Percentiles rank a stretch among this genome's conserved stretches.
phyloP scores from a whole-genome alignment of 768 basidiomycete genomes.

The Psilocybe cyanescens region DNA sequence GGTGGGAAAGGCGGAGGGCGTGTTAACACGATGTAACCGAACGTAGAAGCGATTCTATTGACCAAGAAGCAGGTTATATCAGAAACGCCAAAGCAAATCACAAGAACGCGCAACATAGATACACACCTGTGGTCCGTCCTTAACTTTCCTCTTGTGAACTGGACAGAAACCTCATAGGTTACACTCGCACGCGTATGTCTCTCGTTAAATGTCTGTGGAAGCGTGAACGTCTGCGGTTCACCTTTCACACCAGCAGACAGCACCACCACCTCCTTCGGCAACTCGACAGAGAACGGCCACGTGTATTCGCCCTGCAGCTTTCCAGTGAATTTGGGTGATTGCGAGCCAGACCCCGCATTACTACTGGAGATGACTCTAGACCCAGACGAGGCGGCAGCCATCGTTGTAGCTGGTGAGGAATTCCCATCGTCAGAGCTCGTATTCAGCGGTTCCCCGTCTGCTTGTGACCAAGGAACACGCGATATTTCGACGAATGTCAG shows the following conservation, averaged over 20 bases:
- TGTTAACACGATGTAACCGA: conserved; percentile 35
- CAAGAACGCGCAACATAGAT: not conserved
- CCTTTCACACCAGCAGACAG: conserved; percentile 16
- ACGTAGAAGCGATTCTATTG: conserved; percentile 29
- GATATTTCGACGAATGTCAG: conserved; percentile 37
- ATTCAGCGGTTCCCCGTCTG: conserved; percentile 28
- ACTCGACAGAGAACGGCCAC: conserved; percentile 40
- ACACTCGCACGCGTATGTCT: conserved; percentile 37
- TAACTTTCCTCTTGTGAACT: conserved; percentile 30
- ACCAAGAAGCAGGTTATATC: not conserved
- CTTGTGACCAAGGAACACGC: conserved; percentile 36
- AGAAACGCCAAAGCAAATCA: not conserved
- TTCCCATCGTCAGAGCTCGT: conserved; percentile 4
- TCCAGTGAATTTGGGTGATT: conserved; percentile 16
- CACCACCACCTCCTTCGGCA: conserved; percentile 40
- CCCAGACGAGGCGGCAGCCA: not conserved
- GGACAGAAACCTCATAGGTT: conserved; percentile 37
- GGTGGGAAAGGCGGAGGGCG: conserved; percentile 33
- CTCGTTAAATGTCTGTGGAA: conserved; percentile 42
- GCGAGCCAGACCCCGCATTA: not conserved
- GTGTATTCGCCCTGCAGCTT: conserved; percentile 37
- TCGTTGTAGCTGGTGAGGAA: not conserved
- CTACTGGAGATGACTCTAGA: not conserved
- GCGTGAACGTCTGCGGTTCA: conserved; percentile 26
- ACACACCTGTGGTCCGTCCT: conserved; percentile 34